Evolutionary conservation across 345 rosid genomes (phyloP), one percentile per base, ranked within the genome.

Genomic region (Kandelia obovata): DNA sequence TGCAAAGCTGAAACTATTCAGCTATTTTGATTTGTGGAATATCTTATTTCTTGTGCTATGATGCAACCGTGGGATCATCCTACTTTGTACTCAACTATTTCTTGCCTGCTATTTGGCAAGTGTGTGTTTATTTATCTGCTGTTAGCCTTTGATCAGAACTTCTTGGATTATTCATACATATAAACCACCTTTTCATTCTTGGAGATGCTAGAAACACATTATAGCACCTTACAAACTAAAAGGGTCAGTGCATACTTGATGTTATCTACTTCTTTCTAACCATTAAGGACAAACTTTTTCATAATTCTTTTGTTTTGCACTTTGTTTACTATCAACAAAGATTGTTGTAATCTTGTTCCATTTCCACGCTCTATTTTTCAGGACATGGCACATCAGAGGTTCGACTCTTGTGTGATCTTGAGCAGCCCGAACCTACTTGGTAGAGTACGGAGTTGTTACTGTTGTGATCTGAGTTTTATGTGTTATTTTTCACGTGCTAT

Each of bases 381-480:
- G 97, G 97, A 34, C 73, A 66, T 69, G 93, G 83, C 28, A 1
- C 84, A 51, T 95, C 97, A 19, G 97, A 95, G 66, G 88, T 92
- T 80, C 83, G 89, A 72, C 85, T 95, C 71, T 78, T 95, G 66
- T 92, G 97, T 78, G 96, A 95, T 77, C 93, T 95, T 76, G 96
- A 85, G 75, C 96, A 84, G 80, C 77, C 91, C 28, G 97, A 95
- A 69, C 89, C 93, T 20, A 78, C 89, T 35, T 95, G 99, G 97
- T 88, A 91, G 69, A 32, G 27, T 26, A 20, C 35, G 53, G 58
- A 25, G 25, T 39, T 58, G 28, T 19, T 55, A 13, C 1, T 46
- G n/a, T 39, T 51, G 2, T 47, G 30, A 62, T 51, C 67, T 11
- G 1, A 39, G 19, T 58, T 53, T 65, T 58, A 9, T 31, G 17